Evolutionary conservation across 495 filamentous ascomycete species (phyloP), one percentile per base, ranked within the genome.

Genomic region (Neurospora tetraspora): DNA sequence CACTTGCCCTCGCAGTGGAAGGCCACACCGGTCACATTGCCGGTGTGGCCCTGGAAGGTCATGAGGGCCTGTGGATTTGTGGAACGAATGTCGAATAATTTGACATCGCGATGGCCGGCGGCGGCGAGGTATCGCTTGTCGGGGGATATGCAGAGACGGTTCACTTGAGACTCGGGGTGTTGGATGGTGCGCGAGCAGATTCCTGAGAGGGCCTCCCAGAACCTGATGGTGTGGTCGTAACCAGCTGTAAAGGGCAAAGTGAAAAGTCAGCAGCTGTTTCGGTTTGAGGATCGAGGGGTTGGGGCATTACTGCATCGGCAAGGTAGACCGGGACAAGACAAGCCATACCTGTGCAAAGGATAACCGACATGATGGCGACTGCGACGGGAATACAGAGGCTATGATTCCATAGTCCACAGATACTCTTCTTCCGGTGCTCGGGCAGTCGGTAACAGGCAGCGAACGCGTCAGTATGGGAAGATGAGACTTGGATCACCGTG

Each of bases 1-100:
- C 96, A 99, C 82, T 98, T 98, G 12, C 94, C 94, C 80, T 99
- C 96, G 77, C 94, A 97, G 81, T 99, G 96, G 78, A 98, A 99
- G 34, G 94, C 96, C 36, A 99, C 91, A 5, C 96, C 96, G 0
- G 96, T 99, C 79, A 99, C 89, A 76, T 99, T 99, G 75, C 89
- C 91, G 18, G 93, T 96, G 80, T 99, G 96, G 69, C 96, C 96
- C 73, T 98, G 94, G 78, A 99, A 98, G 43, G 91, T 92, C 74
- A 97, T 89, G 5, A 98, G 87, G 0, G 95, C 93, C 71, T 93
- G 94, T 3, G 96, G 94, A 76, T 98, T 98, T 8, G 94, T 93
- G 3, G 94, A 97, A 79, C 96, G 96, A 85, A 98, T 96, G 75
- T 98, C 96, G 83, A 96, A 99, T 47, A 99, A 91, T 82, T 98